Evolutionary conservation across 805 yeast species (phyloP).

Genomic region (Hanseniaspora singularis): DNA sequence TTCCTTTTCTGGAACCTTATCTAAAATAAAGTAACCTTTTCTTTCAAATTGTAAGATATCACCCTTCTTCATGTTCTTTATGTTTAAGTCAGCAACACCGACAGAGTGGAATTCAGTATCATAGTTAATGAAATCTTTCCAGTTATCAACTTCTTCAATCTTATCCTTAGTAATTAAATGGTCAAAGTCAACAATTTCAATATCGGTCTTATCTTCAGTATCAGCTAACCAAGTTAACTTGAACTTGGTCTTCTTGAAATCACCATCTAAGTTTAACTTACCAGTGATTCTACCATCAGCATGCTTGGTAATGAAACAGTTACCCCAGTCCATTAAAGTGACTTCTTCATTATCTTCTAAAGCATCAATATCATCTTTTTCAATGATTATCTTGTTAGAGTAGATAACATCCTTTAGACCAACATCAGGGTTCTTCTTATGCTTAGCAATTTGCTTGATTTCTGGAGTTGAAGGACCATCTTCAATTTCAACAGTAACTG

Average conservation of each 20-base stretch:
- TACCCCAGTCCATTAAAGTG: constrained; percentile 99
- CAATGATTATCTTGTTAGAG: constrained; percentile 54
- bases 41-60: constrained; percentile 91
- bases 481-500: constrained; percentile 54
- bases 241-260: constrained; percentile 90
- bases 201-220: constrained; percentile 56
- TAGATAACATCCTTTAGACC: constrained; percentile 72
- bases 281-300: constrained; percentile 62
- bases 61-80: constrained; percentile 65
- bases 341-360: constrained; percentile 77
- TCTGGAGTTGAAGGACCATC: constrained; percentile 53
- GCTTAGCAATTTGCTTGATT: constrained; percentile 73
- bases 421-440: constrained; percentile 86
- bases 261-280: constrained; percentile 82
- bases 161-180: constrained; percentile 91
- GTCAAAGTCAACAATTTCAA: constrained; percentile 81
- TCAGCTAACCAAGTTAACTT: constrained; percentile 91
- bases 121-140: constrained; percentile 83
- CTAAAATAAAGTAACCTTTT: constrained; percentile 89
- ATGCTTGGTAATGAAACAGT: constrained; percentile 61
- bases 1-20: constrained; percentile 37
- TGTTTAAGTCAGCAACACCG: constrained; percentile 72
- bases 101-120: constrained; percentile 69
- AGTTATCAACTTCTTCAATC: constrained; percentile 85
- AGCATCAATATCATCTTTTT: constrained; percentile 73